A percentile compares a stretch with the other conserved stretches of the same genome.
Conservation (phyloP, 2,329 filamentous ascomycete species). For the Epichloe gansuensis region DNA sequence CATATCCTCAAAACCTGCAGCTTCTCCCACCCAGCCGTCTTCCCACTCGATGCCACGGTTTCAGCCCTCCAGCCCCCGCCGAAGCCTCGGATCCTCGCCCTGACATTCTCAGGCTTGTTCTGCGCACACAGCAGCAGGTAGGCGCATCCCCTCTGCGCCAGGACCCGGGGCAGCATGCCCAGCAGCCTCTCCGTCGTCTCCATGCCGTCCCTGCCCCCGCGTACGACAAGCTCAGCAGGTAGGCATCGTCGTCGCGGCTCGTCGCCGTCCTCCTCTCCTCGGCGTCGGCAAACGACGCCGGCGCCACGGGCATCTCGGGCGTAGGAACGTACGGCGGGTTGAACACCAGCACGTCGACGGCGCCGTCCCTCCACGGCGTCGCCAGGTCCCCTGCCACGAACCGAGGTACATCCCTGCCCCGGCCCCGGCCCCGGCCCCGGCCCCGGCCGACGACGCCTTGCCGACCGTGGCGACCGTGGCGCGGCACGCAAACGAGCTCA, state of each 20-base stretch:
- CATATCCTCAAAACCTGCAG: slow-evolving; percentile 81
- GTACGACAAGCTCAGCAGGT: slow-evolving; percentile 74
- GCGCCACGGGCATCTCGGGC: slow-evolving; percentile 51
- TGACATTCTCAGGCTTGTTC: slow-evolving; percentile 72
- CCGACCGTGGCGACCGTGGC: slow-evolving; percentile 61
- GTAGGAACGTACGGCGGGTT: slow-evolving; percentile 97
- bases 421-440: slow-evolving; percentile 16
- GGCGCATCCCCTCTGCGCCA: slow-evolving; percentile 61
- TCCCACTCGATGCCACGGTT: slow-evolving; percentile 71
- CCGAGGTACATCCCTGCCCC: slow-evolving; percentile 45
- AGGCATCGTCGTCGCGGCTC: slow-evolving; percentile 67
- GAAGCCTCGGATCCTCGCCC: slow-evolving; percentile 43
- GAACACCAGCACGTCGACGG: slow-evolving; percentile 79
- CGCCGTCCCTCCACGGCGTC: slow-evolving; percentile 40
- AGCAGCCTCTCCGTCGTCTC: slow-evolving; percentile 78
- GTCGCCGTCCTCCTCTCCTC: slow-evolving; percentile 15
- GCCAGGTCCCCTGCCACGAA: slow-evolving; percentile 60
- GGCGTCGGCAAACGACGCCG: slow-evolving; percentile 15
- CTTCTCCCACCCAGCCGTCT: slow-evolving; percentile 88
- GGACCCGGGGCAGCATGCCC: slow-evolving; percentile 48
- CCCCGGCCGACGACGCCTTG: slow-evolving; percentile 22
- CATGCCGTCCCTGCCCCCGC: slow-evolving; percentile 85
- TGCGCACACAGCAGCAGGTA: slow-evolving; percentile 85
- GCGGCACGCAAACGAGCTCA: slow-evolving; percentile 72
- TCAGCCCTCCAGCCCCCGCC: slow-evolving; percentile 55